Percentiles rank a stretch among this genome's conserved stretches.
phyloP scores from a whole-genome alignment of 2,329 filamentous ascomycete genomes.

The Biscogniauxia sp. region DNA sequence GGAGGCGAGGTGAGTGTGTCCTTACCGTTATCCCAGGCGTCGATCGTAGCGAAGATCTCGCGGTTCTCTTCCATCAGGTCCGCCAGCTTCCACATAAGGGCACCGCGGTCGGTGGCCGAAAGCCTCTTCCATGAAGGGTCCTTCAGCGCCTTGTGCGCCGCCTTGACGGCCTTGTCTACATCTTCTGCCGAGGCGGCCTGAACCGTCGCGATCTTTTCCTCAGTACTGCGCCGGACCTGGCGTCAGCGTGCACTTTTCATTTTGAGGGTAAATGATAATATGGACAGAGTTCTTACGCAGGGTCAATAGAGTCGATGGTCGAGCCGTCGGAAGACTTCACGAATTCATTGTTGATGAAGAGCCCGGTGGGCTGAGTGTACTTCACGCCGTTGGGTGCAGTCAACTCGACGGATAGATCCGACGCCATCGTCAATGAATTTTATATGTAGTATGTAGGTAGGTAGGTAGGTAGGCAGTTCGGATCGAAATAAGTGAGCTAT shows the following conservation, averaged over 20 bases:
- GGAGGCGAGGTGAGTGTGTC: conserved; percentile 48
- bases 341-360: conserved; percentile 32
- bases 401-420: background rate
- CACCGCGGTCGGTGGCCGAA: conserved; percentile 64
- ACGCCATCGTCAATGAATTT: too few relatives aligned
- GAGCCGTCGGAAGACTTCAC: conserved; percentile 1
- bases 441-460: too few relatives aligned
- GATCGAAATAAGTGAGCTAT: too few relatives aligned
- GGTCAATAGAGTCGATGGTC: conserved; percentile 1
- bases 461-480: too few relatives aligned
- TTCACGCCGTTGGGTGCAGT: conserved; percentile 3
- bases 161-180: conserved; percentile 8
- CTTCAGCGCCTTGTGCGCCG: conserved; percentile 44
- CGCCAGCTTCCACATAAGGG: conserved; percentile 67
- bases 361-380: conserved; percentile 16
- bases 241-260: too few relatives aligned
- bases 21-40: conserved; percentile 82
- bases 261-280: too few relatives aligned
- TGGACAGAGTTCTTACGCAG: background rate
- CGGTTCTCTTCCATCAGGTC: conserved; percentile 66
- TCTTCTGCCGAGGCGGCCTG: conserved; percentile 2
- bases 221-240: background rate
- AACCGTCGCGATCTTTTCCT: conserved; percentile 1
- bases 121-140: conserved; percentile 66
- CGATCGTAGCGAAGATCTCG: conserved; percentile 48